Evolutionary conservation across 2,329 filamentous ascomycete genomes (phyloP), one percentile per base, ranked within the genome.

Genomic region (Malbranchea cinnamomea): DNA sequence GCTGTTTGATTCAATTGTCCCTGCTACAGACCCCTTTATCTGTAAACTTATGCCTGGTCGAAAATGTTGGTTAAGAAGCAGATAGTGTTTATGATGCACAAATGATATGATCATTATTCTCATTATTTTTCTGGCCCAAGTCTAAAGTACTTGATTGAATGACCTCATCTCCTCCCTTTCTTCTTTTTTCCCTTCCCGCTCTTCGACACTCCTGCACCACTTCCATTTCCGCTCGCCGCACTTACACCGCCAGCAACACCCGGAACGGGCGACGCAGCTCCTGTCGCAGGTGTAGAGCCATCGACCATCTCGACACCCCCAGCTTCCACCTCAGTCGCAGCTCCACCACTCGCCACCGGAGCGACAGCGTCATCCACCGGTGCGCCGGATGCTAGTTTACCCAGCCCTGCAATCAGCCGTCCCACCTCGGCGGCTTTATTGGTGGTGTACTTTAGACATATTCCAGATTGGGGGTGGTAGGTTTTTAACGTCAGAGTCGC

Each of bases 351-450:
- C 54, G 37, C 40, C 17, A 36, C 42, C 39, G 25, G 41, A 25
- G 45, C 48, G 44, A 35, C 41, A 14, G 39, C 23, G 41, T 31
- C 52, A 37, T 40, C 49, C 48, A 19, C 65, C 34, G 65, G 68
- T 57, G 72, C 71, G 4, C 64, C 58, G 32, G 74, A 67, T n/a
- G 77, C 82, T 41, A 94, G 56, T 34, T 71, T 68, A 1, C 83
- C 84, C 38, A 98, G 55, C 24, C 76, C 71, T 30, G 73, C 71
- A 34, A 98, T 71, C 45, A 98, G 59, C 16, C 89, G 67, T 14
- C 78, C 77, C 6, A 98, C 84, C 58, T 95, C 87, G 12, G 82
- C 81, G 12, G 79, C 82, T 57, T 93, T 92, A 50, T 77, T 78
- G 20, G 89, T 98, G 50, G 72, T 69, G 64, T 94, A 95, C 59